A percentile compares a stretch with the other conserved stretches of the same genome.
Conservation (phyloP, 2,329 filamentous ascomycete species). For the Nothomitra cinnamomea region DNA sequence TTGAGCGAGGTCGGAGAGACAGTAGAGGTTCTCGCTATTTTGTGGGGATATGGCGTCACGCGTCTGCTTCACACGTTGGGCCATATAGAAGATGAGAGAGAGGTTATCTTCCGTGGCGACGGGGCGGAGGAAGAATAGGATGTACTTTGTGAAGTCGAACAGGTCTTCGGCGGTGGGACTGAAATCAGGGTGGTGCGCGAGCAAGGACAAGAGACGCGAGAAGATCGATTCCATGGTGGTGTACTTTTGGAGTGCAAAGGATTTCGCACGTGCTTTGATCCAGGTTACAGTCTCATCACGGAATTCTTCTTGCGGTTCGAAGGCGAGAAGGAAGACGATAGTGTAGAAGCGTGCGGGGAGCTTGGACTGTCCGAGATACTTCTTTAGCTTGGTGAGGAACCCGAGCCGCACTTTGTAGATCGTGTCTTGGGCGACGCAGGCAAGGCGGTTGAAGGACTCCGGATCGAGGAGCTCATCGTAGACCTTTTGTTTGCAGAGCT, state of each 20-base stretch:
- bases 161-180: constrained; percentile 48
- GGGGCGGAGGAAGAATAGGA: constrained; percentile 72
- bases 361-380: constrained; percentile 61
- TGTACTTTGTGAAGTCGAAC: constrained; percentile 70
- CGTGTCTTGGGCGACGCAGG: constrained; percentile 64
- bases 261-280: constrained; percentile 64
- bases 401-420: constrained; percentile 54
- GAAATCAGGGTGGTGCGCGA: constrained; percentile 91
- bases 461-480: constrained; percentile 62
- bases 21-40: constrained; percentile 60
- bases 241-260: constrained; percentile 36
- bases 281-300: constrained; percentile 68
- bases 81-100: constrained; percentile 76
- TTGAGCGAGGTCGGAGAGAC: constrained; percentile 75
- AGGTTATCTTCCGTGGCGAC: constrained; percentile 79
- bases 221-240: constrained; percentile 66
- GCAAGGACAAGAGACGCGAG: constrained; percentile 64
- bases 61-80: constrained; percentile 82
- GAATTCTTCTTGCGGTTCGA: constrained; percentile 63
- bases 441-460: constrained; percentile 62
- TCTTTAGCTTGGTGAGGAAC: constrained; percentile 77
- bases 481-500: constrained; percentile 60
- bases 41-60: constrained; percentile 56
- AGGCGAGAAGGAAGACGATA: constrained; percentile 77
- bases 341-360: constrained; percentile 69